Evolutionary conservation across 768 basidiomycete genomes (phyloP), one percentile per base, ranked within the genome.

Genomic region (Suillus placidus): DNA sequence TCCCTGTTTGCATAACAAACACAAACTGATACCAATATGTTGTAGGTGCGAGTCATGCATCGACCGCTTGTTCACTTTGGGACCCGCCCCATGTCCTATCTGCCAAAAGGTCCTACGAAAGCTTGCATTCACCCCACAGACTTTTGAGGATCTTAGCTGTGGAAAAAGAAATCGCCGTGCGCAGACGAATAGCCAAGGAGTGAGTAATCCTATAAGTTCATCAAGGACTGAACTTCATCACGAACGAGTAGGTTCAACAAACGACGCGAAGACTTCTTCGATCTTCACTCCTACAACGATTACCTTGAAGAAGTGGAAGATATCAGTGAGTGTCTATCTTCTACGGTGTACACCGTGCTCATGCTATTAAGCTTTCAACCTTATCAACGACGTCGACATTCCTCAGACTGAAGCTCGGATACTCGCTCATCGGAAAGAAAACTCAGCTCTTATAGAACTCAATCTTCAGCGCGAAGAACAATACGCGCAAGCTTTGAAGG

Each of bases 41-140:
- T n/a, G n/a, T 67, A 97, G 95, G 94, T 99, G 97, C 80, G 97
- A 99, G 81, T 94, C 94, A 1, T 99, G 97, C 77, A 97, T 99
- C 72, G 97, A 99, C 77, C 88, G 96, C 9, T 77, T 98, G 47
- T 99, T 97, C 78, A 97, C 95, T 1, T 86, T 98, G 5, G 96
- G 97, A 2, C 96, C 97, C 2, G 95, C 95, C 3, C 94, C 94
- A 4, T 99, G 97, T 82, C 97, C 97, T 20, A 89, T 95, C 64
- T 99, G 97, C 77, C 87, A 85, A 62, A 93, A 89, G 72, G 86
- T 92, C 20, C 83, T 98, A 60, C 81, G 97, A 23, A 99, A 98
- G 74, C 85, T 95, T 32, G 93, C 94, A n/a, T 99, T 99, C 74
- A 92, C 89, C 18, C 94, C 95, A 0, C 95, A 97, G 74, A 96